Conservation (phyloP, 2,329 filamentous ascomycete genomes). For the Monilinia fructigena region DNA sequence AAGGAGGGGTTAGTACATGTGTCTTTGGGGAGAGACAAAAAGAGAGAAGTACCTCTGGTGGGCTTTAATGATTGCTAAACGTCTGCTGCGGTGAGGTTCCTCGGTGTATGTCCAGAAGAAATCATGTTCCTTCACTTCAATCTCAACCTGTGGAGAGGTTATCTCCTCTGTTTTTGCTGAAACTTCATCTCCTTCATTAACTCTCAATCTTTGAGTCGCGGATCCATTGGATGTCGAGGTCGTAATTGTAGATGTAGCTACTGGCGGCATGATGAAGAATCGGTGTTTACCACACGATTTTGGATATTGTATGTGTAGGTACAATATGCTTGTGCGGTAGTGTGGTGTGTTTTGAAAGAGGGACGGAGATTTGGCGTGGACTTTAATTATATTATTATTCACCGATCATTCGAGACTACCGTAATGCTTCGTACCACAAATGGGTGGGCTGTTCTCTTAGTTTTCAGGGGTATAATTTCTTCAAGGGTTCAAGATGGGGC, state of each 20-base stretch:
- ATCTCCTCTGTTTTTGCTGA: constrained; percentile 5
- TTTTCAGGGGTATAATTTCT: constrained; percentile 2
- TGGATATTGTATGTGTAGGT: neutral
- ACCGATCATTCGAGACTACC: neutral
- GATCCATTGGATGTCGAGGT: constrained; percentile 17
- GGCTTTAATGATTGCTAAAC: constrained; percentile 94
- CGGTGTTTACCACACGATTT: neutral
- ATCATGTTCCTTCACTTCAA: constrained; percentile 40
- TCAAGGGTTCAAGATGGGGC: neutral
- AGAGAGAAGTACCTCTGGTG: constrained; percentile 72
- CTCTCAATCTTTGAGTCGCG: constrained; percentile 7
- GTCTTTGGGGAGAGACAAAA: neutral
- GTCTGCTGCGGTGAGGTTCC: constrained; percentile 87
- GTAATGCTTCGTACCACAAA: neutral
- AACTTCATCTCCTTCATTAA: neutral
- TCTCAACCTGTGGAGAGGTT: constrained; percentile 28
- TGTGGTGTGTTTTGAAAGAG: neutral
- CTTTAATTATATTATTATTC: neutral
- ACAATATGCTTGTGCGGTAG: neutral
- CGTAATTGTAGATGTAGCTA: constrained; percentile 19
- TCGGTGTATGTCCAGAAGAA: constrained; percentile 99
- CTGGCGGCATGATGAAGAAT: constrained; percentile 18
- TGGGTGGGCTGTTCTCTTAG: neutral
- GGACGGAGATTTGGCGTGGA: neutral
- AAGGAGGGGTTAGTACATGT: neutral